These are phyloP conservation scores for Auriculariales sp. DNA, from an alignment of 768 basidiomycete genomes.

Conservation along the genomic window DNA sequence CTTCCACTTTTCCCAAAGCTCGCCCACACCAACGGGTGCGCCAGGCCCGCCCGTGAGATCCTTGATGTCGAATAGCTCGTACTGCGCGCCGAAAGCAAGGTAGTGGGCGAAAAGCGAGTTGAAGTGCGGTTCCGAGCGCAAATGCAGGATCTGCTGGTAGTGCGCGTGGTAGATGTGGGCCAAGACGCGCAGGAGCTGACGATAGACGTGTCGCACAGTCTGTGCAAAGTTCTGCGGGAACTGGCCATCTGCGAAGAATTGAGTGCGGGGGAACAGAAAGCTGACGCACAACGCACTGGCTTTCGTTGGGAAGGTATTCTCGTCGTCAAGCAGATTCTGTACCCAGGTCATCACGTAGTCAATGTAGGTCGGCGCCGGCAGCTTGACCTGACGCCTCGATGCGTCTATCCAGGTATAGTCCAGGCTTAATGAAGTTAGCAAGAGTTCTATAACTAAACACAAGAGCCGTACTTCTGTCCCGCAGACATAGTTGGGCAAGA, in stretches of 20 bases:
- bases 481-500: constrained; percentile 89
- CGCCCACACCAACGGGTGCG: constrained; percentile 50
- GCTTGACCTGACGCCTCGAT: constrained; percentile 70
- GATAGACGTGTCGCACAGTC: constrained; percentile 86
- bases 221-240: constrained; percentile 83
- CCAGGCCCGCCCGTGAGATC: constrained; percentile 65
- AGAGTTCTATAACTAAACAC: neutral
- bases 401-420: constrained; percentile 94
- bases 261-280: neutral
- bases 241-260: constrained; percentile 44
- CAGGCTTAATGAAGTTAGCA: constrained; percentile 31
- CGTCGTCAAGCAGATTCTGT: constrained; percentile 88
- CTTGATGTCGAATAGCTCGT: constrained; percentile 77
- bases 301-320: constrained; percentile 88
- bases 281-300: constrained; percentile 41
- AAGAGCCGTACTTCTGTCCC: constrained; percentile 52
- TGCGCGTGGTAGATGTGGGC: constrained; percentile 96
- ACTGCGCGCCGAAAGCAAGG: constrained; percentile 88
- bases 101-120: constrained; percentile 98
- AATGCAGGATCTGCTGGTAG: constrained; percentile 78
- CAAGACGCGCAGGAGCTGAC: constrained; percentile 91
- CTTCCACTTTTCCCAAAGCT: constrained; percentile 81
- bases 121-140: constrained; percentile 89
- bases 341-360: constrained; percentile 98
- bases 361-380: constrained; percentile 91